A percentile compares a stretch with the other conserved stretches of the same genome.
These are phyloP conservation scores for Suhomyces bokatorum DNA, from an alignment of 1,139 yeast genomes.

Conservation along the genomic window DNA sequence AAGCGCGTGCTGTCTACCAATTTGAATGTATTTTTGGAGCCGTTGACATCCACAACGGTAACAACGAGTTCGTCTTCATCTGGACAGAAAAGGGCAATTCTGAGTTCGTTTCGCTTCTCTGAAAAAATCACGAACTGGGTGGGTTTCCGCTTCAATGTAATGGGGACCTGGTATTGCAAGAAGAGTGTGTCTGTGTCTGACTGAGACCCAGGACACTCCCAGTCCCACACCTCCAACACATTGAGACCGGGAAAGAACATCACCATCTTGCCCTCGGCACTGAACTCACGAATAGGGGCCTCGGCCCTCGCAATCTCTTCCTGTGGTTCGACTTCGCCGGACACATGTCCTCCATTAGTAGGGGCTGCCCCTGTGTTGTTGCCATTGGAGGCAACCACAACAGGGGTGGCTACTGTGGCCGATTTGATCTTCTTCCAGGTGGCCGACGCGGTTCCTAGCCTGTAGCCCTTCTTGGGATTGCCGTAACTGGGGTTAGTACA, in stretches of 20 bases:
- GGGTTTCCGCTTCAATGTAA: background rate
- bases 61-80: background rate
- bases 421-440: conserved; percentile 47
- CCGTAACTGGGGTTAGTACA: conserved; percentile 18
- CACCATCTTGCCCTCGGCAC: conserved; percentile 44
- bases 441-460: conserved; percentile 44
- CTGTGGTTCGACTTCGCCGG: background rate
- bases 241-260: conserved; percentile 29
- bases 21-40: background rate
- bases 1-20: background rate
- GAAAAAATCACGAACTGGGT: background rate
- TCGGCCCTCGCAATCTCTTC: background rate
- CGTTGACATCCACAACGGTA: background rate
- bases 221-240: conserved; percentile 52
- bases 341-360: background rate
- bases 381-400: background rate
- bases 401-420: conserved; percentile 22
- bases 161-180: conserved; percentile 19
- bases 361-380: background rate
- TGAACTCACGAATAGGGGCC: conserved; percentile 3
- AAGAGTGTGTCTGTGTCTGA: conserved; percentile 36
- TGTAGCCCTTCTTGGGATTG: conserved; percentile 33
- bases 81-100: background rate
- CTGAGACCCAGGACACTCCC: conserved; percentile 33
- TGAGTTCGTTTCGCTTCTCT: background rate